These are phyloP conservation scores for Ustilago trichophora DNA, from an alignment of 1,284 basidiomycete genomes.

Conservation along the genomic window DNA sequence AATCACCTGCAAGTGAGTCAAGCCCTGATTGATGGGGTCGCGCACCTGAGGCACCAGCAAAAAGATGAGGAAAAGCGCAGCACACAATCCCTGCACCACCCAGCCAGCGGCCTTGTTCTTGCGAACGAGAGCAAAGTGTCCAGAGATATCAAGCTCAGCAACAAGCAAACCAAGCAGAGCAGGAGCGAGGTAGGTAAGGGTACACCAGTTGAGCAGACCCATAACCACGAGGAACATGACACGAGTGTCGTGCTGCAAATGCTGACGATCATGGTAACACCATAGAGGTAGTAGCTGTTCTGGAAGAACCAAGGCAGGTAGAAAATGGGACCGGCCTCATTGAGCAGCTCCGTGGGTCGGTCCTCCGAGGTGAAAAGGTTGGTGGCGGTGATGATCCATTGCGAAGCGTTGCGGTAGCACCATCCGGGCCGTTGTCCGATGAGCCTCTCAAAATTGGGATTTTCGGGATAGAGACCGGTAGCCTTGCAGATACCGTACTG, in stretches of 20 bases:
- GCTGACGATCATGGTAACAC: constrained; percentile 27
- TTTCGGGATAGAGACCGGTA: constrained; percentile 24
- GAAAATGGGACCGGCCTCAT: constrained; percentile 29
- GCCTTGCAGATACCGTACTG: constrained; percentile 41
- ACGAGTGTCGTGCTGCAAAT: constrained; percentile 34
- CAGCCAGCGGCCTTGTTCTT: constrained; percentile 8
- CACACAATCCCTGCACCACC: constrained; percentile 14
- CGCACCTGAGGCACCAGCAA: constrained; percentile 34
- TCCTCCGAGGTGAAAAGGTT: constrained; percentile 44
- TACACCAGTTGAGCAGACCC: constrained; percentile 31
- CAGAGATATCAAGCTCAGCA: constrained; percentile 36
- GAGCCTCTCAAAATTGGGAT: constrained; percentile 32
- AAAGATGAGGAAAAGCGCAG: constrained; percentile 24
- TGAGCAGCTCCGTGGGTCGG: constrained; percentile 14
- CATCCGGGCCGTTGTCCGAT: constrained; percentile 26
- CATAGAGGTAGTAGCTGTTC: constrained; percentile 47
- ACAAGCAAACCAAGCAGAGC: constrained; percentile 34
- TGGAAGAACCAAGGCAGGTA: constrained; percentile 48
- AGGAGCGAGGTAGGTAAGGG: constrained; percentile 37
- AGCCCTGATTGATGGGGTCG: constrained; percentile 22
- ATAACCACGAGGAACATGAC: constrained; percentile 24
- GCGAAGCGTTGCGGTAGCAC: constrained; percentile 33
- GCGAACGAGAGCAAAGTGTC: constrained; percentile 20
- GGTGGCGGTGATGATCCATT: constrained; percentile 42
- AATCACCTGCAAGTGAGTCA: constrained; percentile 30